These are phyloP conservation scores for Botrytis cinerea DNA, from an alignment of 2,329 filamentous ascomycete genomes.

Conservation along the genomic window DNA sequence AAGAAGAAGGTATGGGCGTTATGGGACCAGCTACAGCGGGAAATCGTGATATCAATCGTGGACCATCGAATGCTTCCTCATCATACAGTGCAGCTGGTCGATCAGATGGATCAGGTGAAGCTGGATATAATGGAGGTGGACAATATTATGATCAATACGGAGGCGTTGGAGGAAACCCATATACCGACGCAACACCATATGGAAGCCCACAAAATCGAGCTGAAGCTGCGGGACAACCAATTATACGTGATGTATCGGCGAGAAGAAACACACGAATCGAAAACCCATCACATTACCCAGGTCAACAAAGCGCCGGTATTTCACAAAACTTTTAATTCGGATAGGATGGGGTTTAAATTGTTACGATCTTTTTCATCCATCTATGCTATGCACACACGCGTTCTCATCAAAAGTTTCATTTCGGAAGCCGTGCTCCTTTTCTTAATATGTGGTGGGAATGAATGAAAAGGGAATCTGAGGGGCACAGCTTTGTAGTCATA, in stretches of 20 bases:
- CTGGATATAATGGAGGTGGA: slow-evolving; percentile 50
- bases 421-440: slow-evolving; percentile 21
- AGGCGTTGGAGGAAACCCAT: slow-evolving; percentile 53
- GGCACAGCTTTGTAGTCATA: slow-evolving; percentile 34
- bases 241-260: slow-evolving; percentile 92
- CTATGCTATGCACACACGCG: slow-evolving; percentile 10
- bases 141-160: slow-evolving; percentile 56
- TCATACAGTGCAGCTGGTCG: slow-evolving; percentile 82
- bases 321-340: slow-evolving; percentile 84
- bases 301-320: slow-evolving; percentile 87
- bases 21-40: slow-evolving; percentile 72
- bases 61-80: slow-evolving; percentile 93
- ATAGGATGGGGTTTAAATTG: not conserved
- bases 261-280: slow-evolving; percentile 94
- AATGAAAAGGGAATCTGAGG: slow-evolving; percentile 24
- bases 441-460: slow-evolving; percentile 20
- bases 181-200: slow-evolving; percentile 48
- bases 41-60: slow-evolving; percentile 78
- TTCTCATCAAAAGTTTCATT: slow-evolving; percentile 30
- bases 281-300: slow-evolving; percentile 80
- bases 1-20: slow-evolving; percentile 79
- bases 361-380: slow-evolving; percentile 16
- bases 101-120: slow-evolving; percentile 67
- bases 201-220: slow-evolving; percentile 44
- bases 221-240: slow-evolving; percentile 62